phyloP scores from a whole-genome alignment of 371 early-diverging fungal species.

The Actinomortierella wolfii region DNA sequence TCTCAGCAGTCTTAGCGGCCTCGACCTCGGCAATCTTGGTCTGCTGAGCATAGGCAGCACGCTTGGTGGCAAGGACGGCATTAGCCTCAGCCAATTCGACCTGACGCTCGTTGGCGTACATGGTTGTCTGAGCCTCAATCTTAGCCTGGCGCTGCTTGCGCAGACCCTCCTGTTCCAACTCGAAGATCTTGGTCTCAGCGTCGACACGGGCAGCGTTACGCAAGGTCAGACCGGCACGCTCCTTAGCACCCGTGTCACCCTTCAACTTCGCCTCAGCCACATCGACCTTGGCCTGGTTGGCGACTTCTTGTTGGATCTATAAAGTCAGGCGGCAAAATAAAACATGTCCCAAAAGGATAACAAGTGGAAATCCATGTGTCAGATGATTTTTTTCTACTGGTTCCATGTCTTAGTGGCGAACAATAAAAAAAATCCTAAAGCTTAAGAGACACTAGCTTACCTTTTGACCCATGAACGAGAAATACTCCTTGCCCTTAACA shows the following conservation, averaged over 20 bases:
- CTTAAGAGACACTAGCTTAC: neutral
- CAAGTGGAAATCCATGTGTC: no score
- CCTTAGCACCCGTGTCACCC: constrained; percentile 56
- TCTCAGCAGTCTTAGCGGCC: constrained; percentile 46
- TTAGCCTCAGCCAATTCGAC: constrained; percentile 46
- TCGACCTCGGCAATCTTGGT: constrained; percentile 54
- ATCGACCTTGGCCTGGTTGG: constrained; percentile 62
- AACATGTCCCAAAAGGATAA: no score
- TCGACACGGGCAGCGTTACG: constrained; percentile 47
- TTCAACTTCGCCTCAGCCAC: constrained; percentile 52
- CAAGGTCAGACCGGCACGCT: constrained; percentile 48
- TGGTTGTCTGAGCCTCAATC: constrained; percentile 48
- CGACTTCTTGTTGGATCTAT: constrained; percentile 50
- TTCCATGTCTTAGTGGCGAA: no score
- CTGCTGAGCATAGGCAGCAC: constrained; percentile 41
- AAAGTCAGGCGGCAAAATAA: no score
- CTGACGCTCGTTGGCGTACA: constrained; percentile 50
- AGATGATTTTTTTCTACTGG: no score
- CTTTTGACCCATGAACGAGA: constrained; percentile 52
- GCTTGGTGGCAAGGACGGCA: constrained; percentile 38
- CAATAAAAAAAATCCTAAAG: no score
- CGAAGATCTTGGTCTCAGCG: constrained; percentile 12
- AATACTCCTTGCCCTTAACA: constrained; percentile 54
- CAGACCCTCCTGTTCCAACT: constrained; percentile 6
- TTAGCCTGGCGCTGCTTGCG: constrained; percentile 2